Base-by-base conservation (phyloP, 129 eudicot species). In the Flaveria sonorensis region DNA sequence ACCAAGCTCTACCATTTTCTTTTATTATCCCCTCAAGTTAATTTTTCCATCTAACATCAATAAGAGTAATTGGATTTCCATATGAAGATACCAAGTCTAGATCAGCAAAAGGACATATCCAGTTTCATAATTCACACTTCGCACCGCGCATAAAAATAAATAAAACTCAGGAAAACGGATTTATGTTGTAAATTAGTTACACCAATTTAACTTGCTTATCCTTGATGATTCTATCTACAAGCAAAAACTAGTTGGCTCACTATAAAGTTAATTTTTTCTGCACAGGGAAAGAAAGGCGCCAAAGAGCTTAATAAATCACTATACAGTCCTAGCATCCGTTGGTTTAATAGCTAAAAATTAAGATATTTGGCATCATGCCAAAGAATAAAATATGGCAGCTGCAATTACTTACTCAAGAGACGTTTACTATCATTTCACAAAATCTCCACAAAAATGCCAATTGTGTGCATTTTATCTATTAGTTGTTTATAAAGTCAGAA, bases 201-300 rank as follows among this genome's bases (percentile, higher is more conserved):
- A 56, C 28, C 24, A 53, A 56, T 56, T 56, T 56, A 56, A 20
- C 28, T 19, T 20, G 20, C 12, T 18, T 56, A 56, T 19, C 62
- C 28, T 56, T 8, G 5, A 56, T 53, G 60, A 53, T 53, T 18
- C 11, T 18, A n/a, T n/a, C 62, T 56, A 56, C 28, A 19, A 56
- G 62, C 62, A 56, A 56, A n/a, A 56, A 23, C 66, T 60, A 60
- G 39, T 23, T 60, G 66, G 66, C 66, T 45, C 50, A 45, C 50
- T 23, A 12, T 13, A 10, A 9, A 21, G 21, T 57, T 57, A 32
- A 10, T 57, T 57, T 21, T 10, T 59, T 14, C 23, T 59, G 36
- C 36, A 14, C 20, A 43, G 39, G n/a, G 14, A 10, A 10, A 69
- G 56, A 43, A 46, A 43, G 55, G 32, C 19, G 43, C 12, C 30